Percentiles rank a stretch among this genome's conserved stretches.
phyloP scores from a whole-genome alignment of 257 asterid species.

The Gynochthodes officinalis region DNA sequence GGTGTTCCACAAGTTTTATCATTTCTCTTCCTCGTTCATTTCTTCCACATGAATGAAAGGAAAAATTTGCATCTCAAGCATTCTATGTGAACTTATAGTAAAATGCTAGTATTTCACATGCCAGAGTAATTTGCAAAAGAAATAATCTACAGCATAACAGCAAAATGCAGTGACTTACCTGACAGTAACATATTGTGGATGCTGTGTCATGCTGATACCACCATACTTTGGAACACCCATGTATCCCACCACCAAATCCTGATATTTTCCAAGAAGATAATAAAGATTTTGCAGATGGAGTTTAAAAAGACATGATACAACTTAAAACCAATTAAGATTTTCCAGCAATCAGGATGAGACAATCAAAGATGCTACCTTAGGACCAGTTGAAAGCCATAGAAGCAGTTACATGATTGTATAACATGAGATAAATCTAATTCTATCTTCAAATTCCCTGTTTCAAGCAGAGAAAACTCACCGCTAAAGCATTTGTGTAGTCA shows the following conservation, averaged over 20 bases:
- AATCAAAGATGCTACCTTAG: background rate
- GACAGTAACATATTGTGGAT: constrained; percentile 92
- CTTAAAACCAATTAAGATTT: background rate
- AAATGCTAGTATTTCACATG: background rate
- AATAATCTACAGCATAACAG: background rate
- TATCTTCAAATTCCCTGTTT: background rate
- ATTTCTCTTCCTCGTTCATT: constrained; percentile 95
- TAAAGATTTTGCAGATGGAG: constrained; percentile 14
- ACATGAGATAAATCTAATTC: background rate
- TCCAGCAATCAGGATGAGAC: background rate
- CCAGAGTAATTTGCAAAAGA: background rate
- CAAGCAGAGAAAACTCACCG: constrained; percentile 60
- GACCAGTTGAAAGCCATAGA: background rate
- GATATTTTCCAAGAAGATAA: constrained; percentile 29
- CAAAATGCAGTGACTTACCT: constrained; percentile 43
- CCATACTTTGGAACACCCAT: constrained; percentile 96
- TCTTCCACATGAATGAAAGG: constrained; percentile 46
- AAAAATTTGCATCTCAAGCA: background rate
- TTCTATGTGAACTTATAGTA: constrained; percentile 6
- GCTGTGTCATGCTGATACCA: constrained; percentile 85
- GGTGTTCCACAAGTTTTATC: constrained; percentile 83
- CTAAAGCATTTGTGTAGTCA: constrained; percentile 95
- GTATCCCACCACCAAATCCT: constrained; percentile 99
- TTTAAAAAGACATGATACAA: background rate
- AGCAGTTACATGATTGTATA: background rate